A percentile compares a stretch with the other conserved stretches of the same genome.
Evolutionary conservation across 345 rosid genomes (phyloP).

Genomic region (Durio zibethinus): DNA sequence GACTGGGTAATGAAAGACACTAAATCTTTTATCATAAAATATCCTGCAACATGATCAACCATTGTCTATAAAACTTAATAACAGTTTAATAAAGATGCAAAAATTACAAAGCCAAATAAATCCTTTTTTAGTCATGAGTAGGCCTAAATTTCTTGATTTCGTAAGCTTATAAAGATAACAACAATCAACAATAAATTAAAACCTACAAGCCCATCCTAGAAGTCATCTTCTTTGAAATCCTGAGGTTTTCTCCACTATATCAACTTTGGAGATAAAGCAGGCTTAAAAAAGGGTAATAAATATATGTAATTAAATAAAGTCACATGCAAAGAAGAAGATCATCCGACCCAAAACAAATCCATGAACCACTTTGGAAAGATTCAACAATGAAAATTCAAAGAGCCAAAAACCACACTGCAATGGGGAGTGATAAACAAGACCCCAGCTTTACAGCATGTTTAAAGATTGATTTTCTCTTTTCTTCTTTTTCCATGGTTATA

Average conservation of each 20-base stretch:
- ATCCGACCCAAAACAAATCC: not conserved
- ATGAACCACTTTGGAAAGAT: not conserved
- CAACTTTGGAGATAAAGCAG: slow-evolving; percentile 4
- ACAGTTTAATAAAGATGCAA: not conserved
- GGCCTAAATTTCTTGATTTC: not conserved
- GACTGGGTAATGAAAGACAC: slow-evolving; percentile 90
- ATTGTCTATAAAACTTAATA: not conserved
- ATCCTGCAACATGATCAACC: slow-evolving; percentile 47
- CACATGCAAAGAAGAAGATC: not conserved
- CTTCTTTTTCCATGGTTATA: not conserved
- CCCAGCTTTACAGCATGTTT: not conserved
- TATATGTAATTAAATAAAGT: not conserved
- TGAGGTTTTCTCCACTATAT: not conserved
- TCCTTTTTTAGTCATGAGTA: not conserved
- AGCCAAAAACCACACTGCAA: slow-evolving; percentile 1
- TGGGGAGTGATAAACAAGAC: not conserved
- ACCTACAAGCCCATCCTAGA: not conserved
- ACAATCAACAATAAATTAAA: not conserved
- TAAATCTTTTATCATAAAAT: slow-evolving; percentile 82
- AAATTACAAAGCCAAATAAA: not conserved
- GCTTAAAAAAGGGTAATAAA: not conserved
- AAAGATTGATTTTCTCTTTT: not conserved
- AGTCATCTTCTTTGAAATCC: not conserved
- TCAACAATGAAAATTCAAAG: not conserved
- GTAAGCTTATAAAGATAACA: not conserved